Evolutionary conservation across 2,329 filamentous ascomycete species (phyloP), one percentile per base, ranked within the genome.

Genomic region (Fusarium agapanthi): DNA sequence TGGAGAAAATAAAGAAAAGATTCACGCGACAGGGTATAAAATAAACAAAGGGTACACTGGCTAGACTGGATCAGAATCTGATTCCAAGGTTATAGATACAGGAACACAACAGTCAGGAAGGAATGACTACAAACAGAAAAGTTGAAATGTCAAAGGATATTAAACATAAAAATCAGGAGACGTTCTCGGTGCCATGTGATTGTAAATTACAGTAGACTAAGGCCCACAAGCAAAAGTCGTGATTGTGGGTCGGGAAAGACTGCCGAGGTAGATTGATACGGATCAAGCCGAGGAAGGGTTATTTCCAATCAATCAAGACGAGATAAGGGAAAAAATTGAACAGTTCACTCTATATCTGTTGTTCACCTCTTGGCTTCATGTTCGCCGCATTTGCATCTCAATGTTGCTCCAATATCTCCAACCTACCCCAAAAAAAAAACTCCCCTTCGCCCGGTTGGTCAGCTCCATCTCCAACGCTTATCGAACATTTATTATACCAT

Each of bases 141-240:
- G 13, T 3, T 6, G 13, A 51, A n/a, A 13, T 40, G 34, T 7
- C 24, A 54, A 28, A 28, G 24, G 24, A 40, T 40, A 54, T 54
- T 54, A 54, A 28, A 10, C 24, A 34, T 34, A n/a, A 40, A 53
- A 28, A 38, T 54, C 50, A 40, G 50, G 50, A 40, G 32, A 54
- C 32, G 18, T 38, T 54, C 34, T 54, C 50, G 50, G 50, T 28
- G 50, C 50, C 50, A 54, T 54, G 50, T 54, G 50, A 54, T 54
- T 54, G 24, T 40, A 40, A 54, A 54, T 54, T 54, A n/a, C n/a
- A n/a, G n/a, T n/a, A 54, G 35, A 7, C 20, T 15, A 18, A 54
- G 50, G 50, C 50, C 50, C 50, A 54, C 50, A 38, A 54, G 24
- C 34, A 54, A 54, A 38, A 54, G 50, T 40, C 34, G 50, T 40